Percentiles rank a stretch among this genome's conserved stretches.
phyloP scores from a whole-genome alignment of 148 eudicot genomes.

The Camellia granthamiana region DNA sequence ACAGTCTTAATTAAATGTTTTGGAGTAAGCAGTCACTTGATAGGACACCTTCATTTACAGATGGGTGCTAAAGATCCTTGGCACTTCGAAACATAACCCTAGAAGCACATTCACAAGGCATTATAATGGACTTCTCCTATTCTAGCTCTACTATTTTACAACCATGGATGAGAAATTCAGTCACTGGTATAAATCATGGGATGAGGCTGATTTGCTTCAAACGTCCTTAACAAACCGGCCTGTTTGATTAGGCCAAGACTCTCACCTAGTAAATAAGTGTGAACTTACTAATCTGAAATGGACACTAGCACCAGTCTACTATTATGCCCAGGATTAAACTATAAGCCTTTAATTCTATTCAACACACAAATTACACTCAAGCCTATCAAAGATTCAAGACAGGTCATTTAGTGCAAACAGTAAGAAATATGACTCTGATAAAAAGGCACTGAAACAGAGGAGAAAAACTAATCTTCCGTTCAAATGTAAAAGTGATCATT shows the following conservation, averaged over 20 bases:
- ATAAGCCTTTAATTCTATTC: too few relatives aligned
- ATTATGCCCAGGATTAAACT: too few relatives aligned
- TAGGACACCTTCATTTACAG: neutral
- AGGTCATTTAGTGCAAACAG: neutral
- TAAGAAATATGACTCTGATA: neutral
- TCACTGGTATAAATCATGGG: neutral
- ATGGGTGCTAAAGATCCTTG: neutral
- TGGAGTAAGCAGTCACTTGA: too few relatives aligned
- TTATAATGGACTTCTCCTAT: neutral
- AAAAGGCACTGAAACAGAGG: neutral
- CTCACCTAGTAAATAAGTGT: neutral
- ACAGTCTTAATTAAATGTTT: too few relatives aligned
- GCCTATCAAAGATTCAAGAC: neutral
- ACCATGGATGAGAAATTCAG: neutral
- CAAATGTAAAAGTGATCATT: neutral
- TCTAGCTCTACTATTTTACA: neutral
- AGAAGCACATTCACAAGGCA: neutral
- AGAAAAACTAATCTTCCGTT: neutral
- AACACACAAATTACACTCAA: too few relatives aligned
- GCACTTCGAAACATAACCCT: neutral
- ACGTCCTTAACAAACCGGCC: neutral
- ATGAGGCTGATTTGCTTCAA: neutral
- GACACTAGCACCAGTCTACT: neutral
- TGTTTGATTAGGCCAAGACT: neutral
- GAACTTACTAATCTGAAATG: neutral